Conservation (phyloP, 1,284 basidiomycete genomes). For the Pyrrhoderma lamaoense region DNA sequence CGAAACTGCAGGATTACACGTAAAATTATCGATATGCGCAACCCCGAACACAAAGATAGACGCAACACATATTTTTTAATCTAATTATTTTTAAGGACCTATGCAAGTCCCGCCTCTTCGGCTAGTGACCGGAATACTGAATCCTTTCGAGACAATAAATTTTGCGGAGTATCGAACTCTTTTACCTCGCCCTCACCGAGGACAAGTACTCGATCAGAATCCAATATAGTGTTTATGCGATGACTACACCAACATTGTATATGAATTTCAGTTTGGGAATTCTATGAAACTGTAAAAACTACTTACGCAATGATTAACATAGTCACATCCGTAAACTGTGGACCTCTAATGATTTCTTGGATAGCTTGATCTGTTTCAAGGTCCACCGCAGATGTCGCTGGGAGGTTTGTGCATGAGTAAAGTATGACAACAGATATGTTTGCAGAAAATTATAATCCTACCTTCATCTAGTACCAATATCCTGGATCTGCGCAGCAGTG, state of each 20-base stretch:
- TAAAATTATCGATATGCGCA: too few species aligned
- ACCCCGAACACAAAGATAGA: too few species aligned
- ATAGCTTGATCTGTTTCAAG: constrained; percentile 85
- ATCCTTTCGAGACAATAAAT: constrained; percentile 48
- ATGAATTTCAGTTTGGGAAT: background rate
- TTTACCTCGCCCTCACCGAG: constrained; percentile 70
- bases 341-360: constrained; percentile 73
- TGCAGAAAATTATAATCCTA: constrained; percentile 23
- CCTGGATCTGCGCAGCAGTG: constrained; percentile 66
- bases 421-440: too few species aligned
- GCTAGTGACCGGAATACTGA: constrained; percentile 52
- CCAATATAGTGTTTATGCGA: constrained; percentile 86
- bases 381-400: constrained; percentile 80
- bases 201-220: constrained; percentile 80
- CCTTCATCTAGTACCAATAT: constrained; percentile 90
- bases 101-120: constrained; percentile 45
- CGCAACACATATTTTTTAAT: too few species aligned
- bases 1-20: too few species aligned
- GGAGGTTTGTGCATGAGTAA: too few species aligned
- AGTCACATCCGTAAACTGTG: constrained; percentile 63
- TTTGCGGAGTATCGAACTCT: constrained; percentile 68
- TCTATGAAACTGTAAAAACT: constrained; percentile 1
- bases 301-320: constrained; percentile 78
- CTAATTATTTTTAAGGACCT: background rate
- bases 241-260: constrained; percentile 41